These are phyloP conservation scores for Nematodospora valgi DNA, from an alignment of 805 yeast genomes.

Conservation along the genomic window DNA sequence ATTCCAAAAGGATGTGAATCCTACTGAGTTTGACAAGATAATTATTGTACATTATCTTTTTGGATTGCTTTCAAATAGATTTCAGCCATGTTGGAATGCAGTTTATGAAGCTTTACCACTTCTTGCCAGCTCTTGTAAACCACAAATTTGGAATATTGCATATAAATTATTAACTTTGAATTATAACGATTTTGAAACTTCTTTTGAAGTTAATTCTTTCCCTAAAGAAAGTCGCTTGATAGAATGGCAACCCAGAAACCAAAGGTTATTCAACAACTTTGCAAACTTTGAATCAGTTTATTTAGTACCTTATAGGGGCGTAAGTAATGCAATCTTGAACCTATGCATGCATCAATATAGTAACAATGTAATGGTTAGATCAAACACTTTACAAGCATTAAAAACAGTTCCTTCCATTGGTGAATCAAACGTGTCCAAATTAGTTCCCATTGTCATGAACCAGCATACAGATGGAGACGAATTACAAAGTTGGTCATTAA, in stretches of 20 bases:
- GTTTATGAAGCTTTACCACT: conserved; percentile 58
- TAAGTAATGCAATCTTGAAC: conserved; percentile 35
- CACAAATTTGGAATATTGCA: conserved; percentile 55
- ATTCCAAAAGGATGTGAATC: conserved; percentile 22
- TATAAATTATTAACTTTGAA: conserved; percentile 28
- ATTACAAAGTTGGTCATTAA: conserved; percentile 36
- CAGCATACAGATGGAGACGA: conserved; percentile 22
- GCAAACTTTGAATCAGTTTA: conserved; percentile 19
- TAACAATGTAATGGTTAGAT: conserved; percentile 47
- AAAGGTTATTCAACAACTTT: conserved; percentile 42
- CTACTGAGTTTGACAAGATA: conserved; percentile 14
- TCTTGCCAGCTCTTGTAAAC: conserved; percentile 29
- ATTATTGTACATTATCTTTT: conserved; percentile 34
- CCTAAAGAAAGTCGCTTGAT: conserved; percentile 10
- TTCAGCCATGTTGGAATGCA: conserved; percentile 85
- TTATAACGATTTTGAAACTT: conserved; percentile 14
- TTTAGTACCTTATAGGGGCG: conserved; percentile 26
- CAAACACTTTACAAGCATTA: conserved; percentile 57
- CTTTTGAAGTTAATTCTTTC: conserved; percentile 5
- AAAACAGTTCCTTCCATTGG: conserved; percentile 61
- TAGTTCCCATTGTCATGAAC: conserved; percentile 57
- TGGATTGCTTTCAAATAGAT: conserved; percentile 71
- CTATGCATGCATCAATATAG: conserved; percentile 26
- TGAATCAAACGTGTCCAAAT: conserved; percentile 54
- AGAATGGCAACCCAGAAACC: conserved; percentile 45